These are phyloP conservation scores for Eustoma russellianum DNA, from an alignment of 257 asterid genomes.

Conservation along the genomic window DNA sequence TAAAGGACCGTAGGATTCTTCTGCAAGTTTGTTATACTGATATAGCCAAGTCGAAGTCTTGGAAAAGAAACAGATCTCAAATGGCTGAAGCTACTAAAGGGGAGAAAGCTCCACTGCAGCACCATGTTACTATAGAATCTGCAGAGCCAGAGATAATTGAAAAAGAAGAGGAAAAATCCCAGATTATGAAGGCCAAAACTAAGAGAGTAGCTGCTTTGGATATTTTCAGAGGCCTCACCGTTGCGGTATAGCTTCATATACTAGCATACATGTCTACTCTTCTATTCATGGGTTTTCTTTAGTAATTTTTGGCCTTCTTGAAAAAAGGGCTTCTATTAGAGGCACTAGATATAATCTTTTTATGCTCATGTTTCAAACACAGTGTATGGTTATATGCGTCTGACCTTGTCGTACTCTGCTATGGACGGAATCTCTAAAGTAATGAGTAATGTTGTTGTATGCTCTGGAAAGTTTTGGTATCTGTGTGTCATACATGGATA, in stretches of 20 bases:
- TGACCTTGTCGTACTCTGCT: no score
- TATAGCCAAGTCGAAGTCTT: no score
- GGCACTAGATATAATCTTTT: no score
- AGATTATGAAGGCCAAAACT: slow-evolving; percentile 14
- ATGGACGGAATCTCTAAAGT: no score
- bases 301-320: neutral
- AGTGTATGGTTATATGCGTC: no score
- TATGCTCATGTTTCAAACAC: no score
- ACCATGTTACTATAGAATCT: slow-evolving; percentile 26
- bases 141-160: slow-evolving; percentile 7
- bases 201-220: slow-evolving; percentile 71
- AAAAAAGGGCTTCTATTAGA: neutral
- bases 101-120: slow-evolving; percentile 18
- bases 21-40: no score
- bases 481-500: no score
- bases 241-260: slow-evolving; percentile 29
- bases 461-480: no score
- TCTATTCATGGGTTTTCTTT: neutral
- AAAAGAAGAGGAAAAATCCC: neutral
- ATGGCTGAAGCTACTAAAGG: slow-evolving; percentile 38
- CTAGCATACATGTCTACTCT: no score
- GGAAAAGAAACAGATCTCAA: neutral
- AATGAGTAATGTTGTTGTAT: no score
- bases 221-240: slow-evolving; percentile 72
- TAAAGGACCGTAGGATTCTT: no score